Evolutionary conservation across 345 rosid species (phyloP).

Genomic region (Salix exigua): DNA sequence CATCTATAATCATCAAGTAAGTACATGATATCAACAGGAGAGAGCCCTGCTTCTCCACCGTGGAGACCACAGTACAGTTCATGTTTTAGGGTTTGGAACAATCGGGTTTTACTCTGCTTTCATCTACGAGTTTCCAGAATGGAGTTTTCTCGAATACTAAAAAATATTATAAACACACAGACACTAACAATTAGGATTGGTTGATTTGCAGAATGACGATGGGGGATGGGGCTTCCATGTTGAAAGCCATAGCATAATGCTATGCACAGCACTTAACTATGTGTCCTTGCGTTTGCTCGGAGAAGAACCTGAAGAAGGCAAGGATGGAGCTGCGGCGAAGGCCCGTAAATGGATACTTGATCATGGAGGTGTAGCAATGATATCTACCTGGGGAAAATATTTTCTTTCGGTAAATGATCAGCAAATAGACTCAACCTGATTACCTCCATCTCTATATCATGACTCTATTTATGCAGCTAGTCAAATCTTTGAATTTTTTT

Average conservation of each 20-base stretch:
- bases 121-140: too few relatives aligned
- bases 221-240: constrained; percentile 16
- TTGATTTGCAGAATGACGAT: constrained; percentile 12
- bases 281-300: constrained; percentile 11
- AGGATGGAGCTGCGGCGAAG: background rate
- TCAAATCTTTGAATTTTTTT: too few relatives aligned
- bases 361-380: constrained; percentile 3
- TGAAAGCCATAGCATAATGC: constrained; percentile 11
- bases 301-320: background rate
- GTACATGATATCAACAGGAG: background rate
- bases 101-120: too few relatives aligned
- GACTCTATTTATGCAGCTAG: too few relatives aligned
- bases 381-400: constrained; percentile 8
- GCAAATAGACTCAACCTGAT: too few relatives aligned
- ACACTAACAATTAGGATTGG: too few relatives aligned
- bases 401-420: background rate
- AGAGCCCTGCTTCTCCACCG: too few relatives aligned
- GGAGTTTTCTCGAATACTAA: too few relatives aligned
- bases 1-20: constrained; percentile 61
- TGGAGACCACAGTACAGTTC: too few relatives aligned
- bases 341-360: constrained; percentile 13
- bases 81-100: too few relatives aligned
- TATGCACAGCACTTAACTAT: constrained; percentile 13
- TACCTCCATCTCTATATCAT: background rate
- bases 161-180: too few relatives aligned